These are phyloP conservation scores for Echinosophora koreensis DNA, from an alignment of 306 rosid species.

Conservation along the genomic window DNA sequence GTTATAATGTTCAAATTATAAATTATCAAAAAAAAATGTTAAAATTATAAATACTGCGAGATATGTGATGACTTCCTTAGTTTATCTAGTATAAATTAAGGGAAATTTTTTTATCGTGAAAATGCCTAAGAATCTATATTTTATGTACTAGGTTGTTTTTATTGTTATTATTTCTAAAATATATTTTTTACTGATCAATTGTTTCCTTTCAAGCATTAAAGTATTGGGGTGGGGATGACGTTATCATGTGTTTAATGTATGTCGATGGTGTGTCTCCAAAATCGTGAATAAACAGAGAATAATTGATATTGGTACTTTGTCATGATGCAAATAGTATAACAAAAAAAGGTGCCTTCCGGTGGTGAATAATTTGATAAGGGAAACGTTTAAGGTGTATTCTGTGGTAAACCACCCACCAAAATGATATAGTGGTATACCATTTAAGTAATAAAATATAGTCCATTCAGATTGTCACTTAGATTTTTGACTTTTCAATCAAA, in stretches of 20 bases:
- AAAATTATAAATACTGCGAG: too few relatives aligned
- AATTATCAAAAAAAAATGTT: too few relatives aligned
- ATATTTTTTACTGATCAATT: neutral
- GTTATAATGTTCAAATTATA: too few relatives aligned
- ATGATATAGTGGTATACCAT: too few relatives aligned
- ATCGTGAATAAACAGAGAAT: constrained; percentile 45
- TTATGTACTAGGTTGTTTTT: neutral
- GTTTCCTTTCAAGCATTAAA: constrained; percentile 19
- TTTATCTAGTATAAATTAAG: too few relatives aligned
- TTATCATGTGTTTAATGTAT: constrained; percentile 24
- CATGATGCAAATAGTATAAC: constrained; percentile 18
- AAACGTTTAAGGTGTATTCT: neutral
- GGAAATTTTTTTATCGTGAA: too few relatives aligned
- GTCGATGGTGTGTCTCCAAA: constrained; percentile 34
- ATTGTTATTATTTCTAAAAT: neutral
- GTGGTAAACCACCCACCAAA: too few relatives aligned
- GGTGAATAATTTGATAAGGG: neutral
- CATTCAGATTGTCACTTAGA: too few relatives aligned
- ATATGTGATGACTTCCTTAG: too few relatives aligned
- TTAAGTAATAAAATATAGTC: too few relatives aligned
- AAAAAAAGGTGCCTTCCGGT: neutral
- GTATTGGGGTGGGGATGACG: constrained; percentile 38
- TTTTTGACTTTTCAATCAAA: too few relatives aligned
- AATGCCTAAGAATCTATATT: too few relatives aligned
- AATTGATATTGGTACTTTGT: constrained; percentile 31